These are phyloP conservation scores for Polygonum aviculare DNA, from an alignment of 148 eudicot genomes.

Conservation along the genomic window DNA sequence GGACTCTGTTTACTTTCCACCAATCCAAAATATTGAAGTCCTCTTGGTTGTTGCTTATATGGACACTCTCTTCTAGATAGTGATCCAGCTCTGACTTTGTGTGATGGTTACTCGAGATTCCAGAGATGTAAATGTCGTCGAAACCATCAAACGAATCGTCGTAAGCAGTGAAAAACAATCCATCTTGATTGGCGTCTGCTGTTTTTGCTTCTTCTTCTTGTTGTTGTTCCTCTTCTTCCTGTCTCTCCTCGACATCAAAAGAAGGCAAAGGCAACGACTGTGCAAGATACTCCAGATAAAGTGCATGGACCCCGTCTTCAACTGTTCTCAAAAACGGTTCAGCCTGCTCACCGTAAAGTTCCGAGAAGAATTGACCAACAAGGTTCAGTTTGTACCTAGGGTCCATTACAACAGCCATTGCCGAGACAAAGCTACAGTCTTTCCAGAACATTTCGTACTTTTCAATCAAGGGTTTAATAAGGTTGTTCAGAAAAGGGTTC, in stretches of 20 bases:
- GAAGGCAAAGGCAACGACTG: constrained; percentile 54
- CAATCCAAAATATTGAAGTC: constrained; percentile 74
- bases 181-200: constrained; percentile 29
- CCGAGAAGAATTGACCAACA: constrained; percentile 42
- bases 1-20: constrained; percentile 59
- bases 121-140: constrained; percentile 62
- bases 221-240: constrained; percentile 21
- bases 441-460: constrained; percentile 65
- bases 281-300: constrained; percentile 61
- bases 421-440: constrained; percentile 46
- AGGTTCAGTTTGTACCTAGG: constrained; percentile 73
- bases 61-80: constrained; percentile 59
- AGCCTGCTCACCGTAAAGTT: constrained; percentile 53
- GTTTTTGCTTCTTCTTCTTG: constrained; percentile 29
- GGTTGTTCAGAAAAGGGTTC: constrained; percentile 38
- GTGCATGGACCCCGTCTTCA: constrained; percentile 51
- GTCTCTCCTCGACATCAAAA: constrained; percentile 34
- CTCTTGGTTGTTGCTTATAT: constrained; percentile 27
- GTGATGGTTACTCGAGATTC: constrained; percentile 28
- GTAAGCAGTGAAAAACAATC: constrained; percentile 14
- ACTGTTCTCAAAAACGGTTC: constrained; percentile 43
- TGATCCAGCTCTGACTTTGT: constrained; percentile 64
- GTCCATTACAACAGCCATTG: constrained; percentile 81
- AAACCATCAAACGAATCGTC: constrained; percentile 45
- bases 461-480: constrained; percentile 49